Base-by-base conservation (phyloP, 257 asterid genomes). In the Rauvolfia tetraphylla region DNA sequence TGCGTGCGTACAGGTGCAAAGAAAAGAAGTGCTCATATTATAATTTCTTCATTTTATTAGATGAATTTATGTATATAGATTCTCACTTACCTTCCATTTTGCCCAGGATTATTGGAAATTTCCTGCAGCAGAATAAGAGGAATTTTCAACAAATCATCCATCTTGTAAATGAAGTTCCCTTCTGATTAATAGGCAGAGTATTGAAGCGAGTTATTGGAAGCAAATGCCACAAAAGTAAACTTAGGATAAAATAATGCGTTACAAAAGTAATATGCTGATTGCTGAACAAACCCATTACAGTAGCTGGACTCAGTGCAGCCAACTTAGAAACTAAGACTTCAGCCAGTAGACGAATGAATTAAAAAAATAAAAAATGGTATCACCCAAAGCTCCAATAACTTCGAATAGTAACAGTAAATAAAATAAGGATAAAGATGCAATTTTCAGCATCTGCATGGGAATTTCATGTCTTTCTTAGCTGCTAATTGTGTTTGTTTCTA, bases 81-180 rank as follows among this genome's bases (percentile, higher is more conserved):
- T 44, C 54, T 54, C 79, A 44, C 74, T 79, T 56, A 74, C 82
- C 72, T 68, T 7, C 61, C 31, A 29, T 22, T 46, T 48, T 53
- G 48, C 66, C 25, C 7, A 12, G 41, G 49, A 20, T 29, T 76
- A 12, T 42, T 20, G 15, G 7, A 17, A 71, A 15, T 39, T 56
- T 18, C 78, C 82, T 74, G 75, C 62, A 48, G 33, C 58, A 25
- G 13, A 68, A 79, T 39, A 73, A 73, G 39, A 31, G 36, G 54
- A 67, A 76, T 34, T 38, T 51, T 67, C 57, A 62, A 34, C 38
- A 29, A 34, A 48, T 56, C 41, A 75, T 25, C 20, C 4, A 46
- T 48, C 23, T 33, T 13, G 23, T 34, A 33, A 17, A 29, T 31
- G 0, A 5, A 13, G 5, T 39, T 31, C 44, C 44, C 44, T 41